phyloP scores from a whole-genome alignment of 306 rosid genomes.

The Rosa lucieae region DNA sequence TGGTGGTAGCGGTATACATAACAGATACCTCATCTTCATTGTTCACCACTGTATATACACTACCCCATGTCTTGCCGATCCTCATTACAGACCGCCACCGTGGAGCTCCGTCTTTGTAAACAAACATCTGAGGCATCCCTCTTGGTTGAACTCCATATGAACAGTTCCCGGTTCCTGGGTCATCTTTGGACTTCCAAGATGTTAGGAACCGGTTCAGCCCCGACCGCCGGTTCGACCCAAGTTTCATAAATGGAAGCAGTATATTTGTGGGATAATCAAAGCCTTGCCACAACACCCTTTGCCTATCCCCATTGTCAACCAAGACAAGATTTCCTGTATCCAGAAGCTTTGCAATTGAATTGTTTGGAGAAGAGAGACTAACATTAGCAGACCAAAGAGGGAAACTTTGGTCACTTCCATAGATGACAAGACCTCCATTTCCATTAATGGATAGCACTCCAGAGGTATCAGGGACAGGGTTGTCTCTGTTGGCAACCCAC shows the following conservation, averaged over 20 bases:
- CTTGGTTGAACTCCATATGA: not conserved
- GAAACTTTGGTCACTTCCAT: not conserved
- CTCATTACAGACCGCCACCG: too few relatives aligned
- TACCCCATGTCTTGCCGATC: too few relatives aligned
- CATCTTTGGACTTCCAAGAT: slow-evolving; percentile 34
- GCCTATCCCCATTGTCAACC: not conserved
- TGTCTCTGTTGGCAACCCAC: slow-evolving; percentile 7
- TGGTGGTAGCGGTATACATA: too few relatives aligned
- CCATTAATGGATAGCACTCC: not conserved
- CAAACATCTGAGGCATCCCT: too few relatives aligned
- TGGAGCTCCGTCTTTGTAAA: too few relatives aligned
- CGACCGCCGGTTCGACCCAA: not conserved
- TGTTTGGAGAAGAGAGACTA: not conserved
- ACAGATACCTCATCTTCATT: too few relatives aligned
- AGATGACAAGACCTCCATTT: not conserved
- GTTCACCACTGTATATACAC: too few relatives aligned
- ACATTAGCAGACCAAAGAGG: slow-evolving; percentile 13
- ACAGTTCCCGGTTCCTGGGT: slow-evolving; percentile 39
- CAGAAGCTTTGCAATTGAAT: not conserved
- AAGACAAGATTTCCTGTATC: slow-evolving; percentile 29
- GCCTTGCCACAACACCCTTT: slow-evolving; percentile 38
- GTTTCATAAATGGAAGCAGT: slow-evolving; percentile 28
- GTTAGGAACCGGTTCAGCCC: slow-evolving; percentile 4
- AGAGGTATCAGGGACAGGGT: slow-evolving; percentile 2
- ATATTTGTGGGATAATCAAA: slow-evolving; percentile 39